Evolutionary conservation across 257 asterid species (phyloP).

Genomic region (Sherardia arvensis): DNA sequence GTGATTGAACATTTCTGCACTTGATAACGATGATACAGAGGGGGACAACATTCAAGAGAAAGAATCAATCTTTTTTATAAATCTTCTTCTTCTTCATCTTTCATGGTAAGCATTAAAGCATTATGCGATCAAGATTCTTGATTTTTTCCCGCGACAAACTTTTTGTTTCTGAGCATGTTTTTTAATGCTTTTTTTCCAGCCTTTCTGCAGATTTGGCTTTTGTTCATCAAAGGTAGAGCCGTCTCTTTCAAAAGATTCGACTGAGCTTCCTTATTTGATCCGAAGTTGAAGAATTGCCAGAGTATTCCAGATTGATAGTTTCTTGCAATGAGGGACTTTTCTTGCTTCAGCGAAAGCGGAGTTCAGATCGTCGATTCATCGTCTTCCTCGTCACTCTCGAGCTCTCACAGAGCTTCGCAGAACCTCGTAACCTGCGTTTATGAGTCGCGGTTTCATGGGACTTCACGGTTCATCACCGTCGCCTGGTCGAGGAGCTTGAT

Average conservation of each 20-base stretch:
- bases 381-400: slow-evolving; percentile 9
- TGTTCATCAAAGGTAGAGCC: neutral
- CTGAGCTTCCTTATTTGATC: neutral
- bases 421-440: slow-evolving; percentile 50
- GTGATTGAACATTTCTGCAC: neutral
- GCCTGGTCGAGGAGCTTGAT: slow-evolving; percentile 54
- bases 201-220: slow-evolving; percentile 5
- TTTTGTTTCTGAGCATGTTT: slow-evolving; percentile 3
- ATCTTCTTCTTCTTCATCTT: neutral
- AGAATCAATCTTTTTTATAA: neutral
- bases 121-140: neutral
- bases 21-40: slow-evolving; percentile 5
- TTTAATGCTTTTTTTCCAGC: neutral
- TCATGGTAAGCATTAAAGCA: too few species aligned
- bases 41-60: slow-evolving; percentile 10
- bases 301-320: neutral
- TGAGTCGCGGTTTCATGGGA: slow-evolving; percentile 25
- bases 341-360: slow-evolving; percentile 75
- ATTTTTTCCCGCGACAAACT: slow-evolving; percentile 4
- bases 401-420: slow-evolving; percentile 30
- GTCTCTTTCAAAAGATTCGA: slow-evolving; percentile 8
- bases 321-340: slow-evolving; percentile 55
- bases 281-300: neutral
- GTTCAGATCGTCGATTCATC: slow-evolving; percentile 42
- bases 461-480: slow-evolving; percentile 42